Base-by-base conservation (phyloP, 176 grass and related monocot genomes). In the Alopecurus myosuroides region DNA sequence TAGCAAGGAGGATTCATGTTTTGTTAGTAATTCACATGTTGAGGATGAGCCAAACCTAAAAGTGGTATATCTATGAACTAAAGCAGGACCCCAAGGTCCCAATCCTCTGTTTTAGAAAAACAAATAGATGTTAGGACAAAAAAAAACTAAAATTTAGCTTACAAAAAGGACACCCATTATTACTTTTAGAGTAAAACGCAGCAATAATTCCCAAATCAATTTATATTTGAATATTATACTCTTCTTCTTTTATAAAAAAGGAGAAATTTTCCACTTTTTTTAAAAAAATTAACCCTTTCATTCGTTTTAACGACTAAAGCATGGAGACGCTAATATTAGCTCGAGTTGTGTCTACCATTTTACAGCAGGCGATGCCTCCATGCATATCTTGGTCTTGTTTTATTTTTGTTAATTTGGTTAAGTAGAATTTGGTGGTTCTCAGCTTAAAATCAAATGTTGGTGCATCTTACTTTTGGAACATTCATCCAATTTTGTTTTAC, bases 61-160 rank as follows among this genome's bases (percentile, higher is more conserved):
- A 90, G 63, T 92, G 33, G 91, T 98, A 77, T 98, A 98, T 83
- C 20, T 92, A 42, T 77, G 82, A 58, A 98, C 96, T 74, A 98
- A 26, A 87, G 82, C 75, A 65, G 96, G 96, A 18, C 96, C 96
- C 91, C 91, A 98, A 79, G 93, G 93, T 64, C 96, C 96, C 75
- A 98, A 85, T 52, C 96, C 93, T 89, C 93, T 98, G 87, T 63
- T 85, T 28, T n/a, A 86, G 0, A 10, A 63, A 76, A 83, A 78
- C 1, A 85, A 36, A 87, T 68, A 41, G n/a, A 61, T 30, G 22
- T 70, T 6, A 89, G 72, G 15, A 76, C 40, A 78, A 60, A 62
- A 51, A 51, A 7, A 7, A 23, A 41, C 13, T 11, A 82, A 36
- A 26, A 12, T 29, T 23, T 74, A 64, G 15, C 20, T 20, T 49